phyloP scores from a whole-genome alignment of 495 filamentous ascomycete species.

The Penicillium angulare region DNA sequence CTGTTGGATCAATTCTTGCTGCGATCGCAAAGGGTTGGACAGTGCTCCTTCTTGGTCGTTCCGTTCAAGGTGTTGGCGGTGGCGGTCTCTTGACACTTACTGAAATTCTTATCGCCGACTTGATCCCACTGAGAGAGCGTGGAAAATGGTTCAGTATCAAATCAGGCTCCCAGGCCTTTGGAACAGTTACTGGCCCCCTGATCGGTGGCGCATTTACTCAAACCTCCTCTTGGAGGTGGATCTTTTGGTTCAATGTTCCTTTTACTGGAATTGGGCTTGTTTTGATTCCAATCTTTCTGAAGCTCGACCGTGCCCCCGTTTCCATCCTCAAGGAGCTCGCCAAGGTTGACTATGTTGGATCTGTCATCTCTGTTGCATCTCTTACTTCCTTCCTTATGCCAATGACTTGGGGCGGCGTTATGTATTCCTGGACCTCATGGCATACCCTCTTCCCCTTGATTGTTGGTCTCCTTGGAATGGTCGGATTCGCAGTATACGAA shows the following conservation, averaged over 20 bases:
- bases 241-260: constrained; percentile 28
- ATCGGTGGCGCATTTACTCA: constrained; percentile 26
- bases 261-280: constrained; percentile 17
- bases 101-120: constrained; percentile 30
- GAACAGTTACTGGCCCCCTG: constrained; percentile 27
- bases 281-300: constrained; percentile 13
- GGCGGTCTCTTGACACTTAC: constrained; percentile 30
- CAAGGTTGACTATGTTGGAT: constrained; percentile 40
- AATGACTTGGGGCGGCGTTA: constrained; percentile 55
- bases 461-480: constrained; percentile 33
- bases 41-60: constrained; percentile 38
- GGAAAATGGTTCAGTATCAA: constrained; percentile 20
- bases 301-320: constrained; percentile 4
- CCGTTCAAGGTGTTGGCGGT: constrained; percentile 42
- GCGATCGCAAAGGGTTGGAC: constrained; percentile 33
- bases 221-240: constrained; percentile 35
- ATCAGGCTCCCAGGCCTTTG: constrained; percentile 18
- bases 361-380: constrained; percentile 40
- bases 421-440: constrained; percentile 48
- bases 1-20: constrained; percentile 39
- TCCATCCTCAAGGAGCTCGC: constrained; percentile 24
- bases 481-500: constrained; percentile 38
- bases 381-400: constrained; percentile 45
- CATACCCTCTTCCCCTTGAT: constrained; percentile 49
- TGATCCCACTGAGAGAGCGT: constrained; percentile 32